Conservation (phyloP, 179 eudicot species). For the Monotropa hypopitys region DNA sequence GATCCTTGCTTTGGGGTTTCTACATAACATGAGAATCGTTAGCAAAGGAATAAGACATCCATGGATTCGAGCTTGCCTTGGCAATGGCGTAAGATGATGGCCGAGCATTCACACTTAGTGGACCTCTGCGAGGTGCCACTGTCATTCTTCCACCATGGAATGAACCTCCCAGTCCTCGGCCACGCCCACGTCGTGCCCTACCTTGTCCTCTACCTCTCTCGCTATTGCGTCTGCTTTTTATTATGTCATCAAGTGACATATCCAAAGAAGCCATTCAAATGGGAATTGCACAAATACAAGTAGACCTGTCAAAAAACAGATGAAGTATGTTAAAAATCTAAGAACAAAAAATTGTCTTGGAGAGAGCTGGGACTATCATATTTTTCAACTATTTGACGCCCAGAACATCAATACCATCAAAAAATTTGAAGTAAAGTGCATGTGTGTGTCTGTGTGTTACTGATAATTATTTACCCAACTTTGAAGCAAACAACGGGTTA, state of each 20-base stretch:
- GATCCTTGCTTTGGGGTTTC: slow-evolving; percentile 25
- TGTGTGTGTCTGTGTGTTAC: too few species aligned
- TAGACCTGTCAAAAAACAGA: slow-evolving; percentile 6
- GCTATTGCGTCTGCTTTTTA: slow-evolving; percentile 31
- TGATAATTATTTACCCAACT: too few species aligned
- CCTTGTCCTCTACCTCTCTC: slow-evolving; percentile 53
- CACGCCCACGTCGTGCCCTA: slow-evolving; percentile 41
- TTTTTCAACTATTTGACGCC: too few species aligned
- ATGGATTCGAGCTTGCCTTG: slow-evolving; percentile 87
- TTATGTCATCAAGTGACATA: slow-evolving; percentile 42
- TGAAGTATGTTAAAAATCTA: neutral
- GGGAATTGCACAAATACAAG: slow-evolving; percentile 5
- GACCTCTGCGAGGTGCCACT: slow-evolving; percentile 45
- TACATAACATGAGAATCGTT: slow-evolving; percentile 34
- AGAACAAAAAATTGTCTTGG: neutral
- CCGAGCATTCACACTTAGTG: slow-evolving; percentile 64
- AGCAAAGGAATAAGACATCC: slow-evolving; percentile 45
- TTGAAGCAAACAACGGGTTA: too few species aligned
- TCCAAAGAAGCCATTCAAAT: slow-evolving; percentile 37
- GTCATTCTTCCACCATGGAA: slow-evolving; percentile 46
- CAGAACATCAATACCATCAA: too few species aligned
- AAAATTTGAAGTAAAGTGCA: too few species aligned
- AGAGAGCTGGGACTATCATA: neutral
- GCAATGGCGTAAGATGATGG: slow-evolving; percentile 58
- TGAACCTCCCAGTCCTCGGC: slow-evolving; percentile 53